These are phyloP conservation scores for Elongisporangium undulatum DNA, from an alignment of 352 stramenopile genomes.

Conservation along the genomic window DNA sequence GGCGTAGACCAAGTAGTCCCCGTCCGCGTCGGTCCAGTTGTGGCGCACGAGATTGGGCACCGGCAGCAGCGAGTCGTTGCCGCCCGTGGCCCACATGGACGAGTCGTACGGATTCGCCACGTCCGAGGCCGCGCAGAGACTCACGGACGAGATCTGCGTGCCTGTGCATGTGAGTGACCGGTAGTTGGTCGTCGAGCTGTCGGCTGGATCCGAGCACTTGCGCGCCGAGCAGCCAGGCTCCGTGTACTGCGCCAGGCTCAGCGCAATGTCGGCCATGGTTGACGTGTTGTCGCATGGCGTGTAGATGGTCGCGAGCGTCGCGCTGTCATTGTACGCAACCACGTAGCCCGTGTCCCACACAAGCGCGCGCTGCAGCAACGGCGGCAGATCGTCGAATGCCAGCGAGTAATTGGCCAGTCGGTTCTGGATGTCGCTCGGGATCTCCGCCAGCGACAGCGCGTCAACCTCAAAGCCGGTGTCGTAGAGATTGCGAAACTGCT, in stretches of 20 bases:
- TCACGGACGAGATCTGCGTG: slow-evolving; percentile 25
- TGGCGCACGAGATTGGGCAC: slow-evolving; percentile 10
- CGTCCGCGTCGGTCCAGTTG: slow-evolving; percentile 12
- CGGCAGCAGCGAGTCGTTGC: background rate
- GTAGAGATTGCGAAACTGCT: slow-evolving; percentile 8
- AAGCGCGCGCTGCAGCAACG: slow-evolving; percentile 11
- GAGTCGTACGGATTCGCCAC: slow-evolving; percentile 4
- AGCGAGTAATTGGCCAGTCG: slow-evolving; percentile 9
- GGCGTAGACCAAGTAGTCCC: slow-evolving; percentile 15
- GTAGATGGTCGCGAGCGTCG: slow-evolving; percentile 14
- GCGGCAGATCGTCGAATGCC: slow-evolving; percentile 3
- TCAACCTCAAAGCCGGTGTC: background rate
- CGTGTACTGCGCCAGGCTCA: slow-evolving; percentile 18
- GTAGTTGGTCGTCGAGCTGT: slow-evolving; percentile 5
- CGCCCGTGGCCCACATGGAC: slow-evolving; percentile 23
- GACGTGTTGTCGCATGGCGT: slow-evolving; percentile 11
- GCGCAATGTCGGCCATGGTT: slow-evolving; percentile 34
- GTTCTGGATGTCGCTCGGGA: slow-evolving; percentile 7
- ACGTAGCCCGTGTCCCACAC: slow-evolving; percentile 34
- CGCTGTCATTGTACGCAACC: slow-evolving; percentile 4
- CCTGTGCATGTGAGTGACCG: slow-evolving; percentile 21
- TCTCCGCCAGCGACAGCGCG: slow-evolving; percentile 1
- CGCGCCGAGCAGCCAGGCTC: slow-evolving; percentile 16
- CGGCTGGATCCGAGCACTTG: slow-evolving; percentile 20
- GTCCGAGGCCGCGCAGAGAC: slow-evolving; percentile 18